Base-by-base conservation (phyloP, 768 basidiomycete genomes). In the Cantharellus anzutake region DNA sequence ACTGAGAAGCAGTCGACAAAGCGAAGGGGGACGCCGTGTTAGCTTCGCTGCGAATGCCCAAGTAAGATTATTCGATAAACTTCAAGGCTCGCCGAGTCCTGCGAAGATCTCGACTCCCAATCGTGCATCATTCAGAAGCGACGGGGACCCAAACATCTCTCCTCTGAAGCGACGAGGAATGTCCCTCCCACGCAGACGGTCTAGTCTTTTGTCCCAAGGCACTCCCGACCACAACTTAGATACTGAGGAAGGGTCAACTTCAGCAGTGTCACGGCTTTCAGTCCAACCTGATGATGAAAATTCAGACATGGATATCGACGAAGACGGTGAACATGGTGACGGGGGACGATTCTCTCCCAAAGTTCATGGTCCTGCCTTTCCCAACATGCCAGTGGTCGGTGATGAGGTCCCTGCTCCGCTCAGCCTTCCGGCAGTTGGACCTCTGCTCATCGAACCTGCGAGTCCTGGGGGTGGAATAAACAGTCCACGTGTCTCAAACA, bases 251-350 rank as follows among this genome's bases (percentile, higher is more conserved):
- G 7, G 20, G 20, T 20, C 20, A 7, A 48, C 7, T 48, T 48
- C 7, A 48, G 44, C 44, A 48, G n/a, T n/a, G n/a, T n/a, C n/a
- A n/a, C n/a, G n/a, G n/a, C n/a, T n/a, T n/a, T n/a, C n/a, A n/a
- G n/a, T n/a, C n/a, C n/a, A 37, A 7, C 20, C 7, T 48, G 52
- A 55, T 7, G 52, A 55, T 7, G 52, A 55, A 7, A 37, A 55
- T 55, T 7, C 7, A 14, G 52, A 55, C 52, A 55, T 55, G 52
- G 52, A 55, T 37, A 55, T 55, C 52, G 52, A 55, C 38, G 52
- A 55, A 7, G 7, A n/a, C n/a, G n/a, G n/a, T n/a, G n/a, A n/a
- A n/a, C n/a, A n/a, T n/a, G n/a, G n/a, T n/a, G n/a, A n/a, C 7
- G 11, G 7, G 38, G 35, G 29, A 11, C 44, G 11, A 48, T 29